Base-by-base conservation (phyloP, 2,329 filamentous ascomycete genomes). In the Microsporum audouinii region DNA sequence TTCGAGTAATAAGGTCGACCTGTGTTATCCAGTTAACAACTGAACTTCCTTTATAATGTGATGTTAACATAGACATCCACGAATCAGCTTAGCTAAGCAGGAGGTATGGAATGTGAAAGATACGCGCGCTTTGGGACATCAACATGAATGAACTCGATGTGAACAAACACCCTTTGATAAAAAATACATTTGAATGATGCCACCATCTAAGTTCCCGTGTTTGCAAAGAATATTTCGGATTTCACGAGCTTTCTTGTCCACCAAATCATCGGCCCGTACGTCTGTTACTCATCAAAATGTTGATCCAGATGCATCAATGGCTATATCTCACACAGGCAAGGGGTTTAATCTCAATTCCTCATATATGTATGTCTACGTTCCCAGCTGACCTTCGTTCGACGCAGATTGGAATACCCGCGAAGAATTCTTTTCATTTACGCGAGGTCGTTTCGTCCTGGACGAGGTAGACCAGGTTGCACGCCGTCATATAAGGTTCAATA, bases 401-500 rank as follows among this genome's bases (percentile, higher is more conserved):
- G 17, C 51, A 56, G 51, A 56, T 33, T 56, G 51, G 51, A 56
- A 56, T 7, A 14, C 51, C 29, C 3, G 8, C 12, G 51, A 56
- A n/a, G n/a, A 14, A 3, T 59, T 63, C 17, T 61, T 60, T 56
- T 45, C 31, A 1, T 63, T 58, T 49, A 63, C 61, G 4, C 61
- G 59, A n/a, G 61, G 61, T 31, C 61, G 58, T 6, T 60, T 63
- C 43, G 55, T 61, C 12, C 53, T 39, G 7, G 39, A 56, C 27
- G 58, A 63, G 47, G 34, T 47, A 17, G 5, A 41, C 23, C 45
- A 63, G 12, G 38, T 63, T 38, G 36, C 53, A 4, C 61, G 45
- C 27, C 61, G 61, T 5, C 41, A 23, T 12, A 61, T 61, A 27
- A 34, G 23, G 7, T 76, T 76, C 64, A 70, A 76, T 65, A 67